Percentiles rank a stretch among this genome's conserved stretches.
These are phyloP conservation scores for Phytopythium helicoides DNA, from an alignment of 352 stramenopile genomes.

Conservation along the genomic window DNA sequence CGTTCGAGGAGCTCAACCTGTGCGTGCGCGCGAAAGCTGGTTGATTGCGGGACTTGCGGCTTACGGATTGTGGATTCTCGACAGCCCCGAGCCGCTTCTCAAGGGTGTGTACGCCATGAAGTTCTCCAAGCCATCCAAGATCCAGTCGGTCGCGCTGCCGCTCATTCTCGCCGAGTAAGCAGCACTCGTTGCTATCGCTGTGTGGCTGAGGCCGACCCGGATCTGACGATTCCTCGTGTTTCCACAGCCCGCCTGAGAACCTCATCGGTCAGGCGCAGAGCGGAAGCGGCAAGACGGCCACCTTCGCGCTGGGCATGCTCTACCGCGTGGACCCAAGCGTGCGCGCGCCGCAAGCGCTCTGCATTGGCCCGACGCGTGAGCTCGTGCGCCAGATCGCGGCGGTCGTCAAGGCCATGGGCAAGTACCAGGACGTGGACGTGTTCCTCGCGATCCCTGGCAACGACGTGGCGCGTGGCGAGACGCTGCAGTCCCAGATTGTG, in stretches of 20 bases:
- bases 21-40: conserved; percentile 27
- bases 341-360: conserved; percentile 89
- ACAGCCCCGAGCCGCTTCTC: conserved; percentile 61
- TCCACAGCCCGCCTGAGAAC: conserved; percentile 77
- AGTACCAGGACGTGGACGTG: conserved; percentile 83
- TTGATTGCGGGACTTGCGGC: background rate
- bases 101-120: conserved; percentile 88
- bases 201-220: too few species aligned
- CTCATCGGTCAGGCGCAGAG: conserved; percentile 95
- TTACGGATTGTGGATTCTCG: conserved; percentile 1
- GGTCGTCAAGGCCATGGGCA: conserved; percentile 93
- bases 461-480: conserved; percentile 63
- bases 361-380: conserved; percentile 96
- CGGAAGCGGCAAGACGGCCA: conserved; percentile 97
- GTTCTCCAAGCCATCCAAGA: conserved; percentile 87
- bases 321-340: conserved; percentile 77
- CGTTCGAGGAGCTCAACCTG: conserved; percentile 81
- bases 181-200: too few species aligned
- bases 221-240: too few species aligned
- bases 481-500: conserved; percentile 93
- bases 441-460: conserved; percentile 83
- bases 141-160: conserved; percentile 81
- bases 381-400: conserved; percentile 96
- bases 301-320: conserved; percentile 97
- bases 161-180: conserved; percentile 79